Percentiles rank a stretch among this genome's conserved stretches.
Evolutionary conservation across 495 filamentous ascomycete species (phyloP).

Genomic region (Aspergillus taichungensis): DNA sequence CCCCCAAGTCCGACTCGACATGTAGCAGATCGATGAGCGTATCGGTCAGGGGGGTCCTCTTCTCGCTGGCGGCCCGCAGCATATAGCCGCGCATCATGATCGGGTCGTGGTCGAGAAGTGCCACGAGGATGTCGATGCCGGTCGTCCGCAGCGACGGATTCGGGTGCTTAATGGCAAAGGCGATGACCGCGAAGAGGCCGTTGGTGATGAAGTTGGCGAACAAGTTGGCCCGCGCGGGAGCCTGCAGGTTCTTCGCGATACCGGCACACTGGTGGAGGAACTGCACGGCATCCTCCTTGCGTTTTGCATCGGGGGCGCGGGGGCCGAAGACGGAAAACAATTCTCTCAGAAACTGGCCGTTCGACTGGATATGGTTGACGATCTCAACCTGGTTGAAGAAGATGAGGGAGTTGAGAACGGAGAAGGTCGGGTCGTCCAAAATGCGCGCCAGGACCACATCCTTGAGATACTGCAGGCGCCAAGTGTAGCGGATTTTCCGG

Average conservation of each 20-base stretch:
- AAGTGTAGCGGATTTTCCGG: constrained; percentile 91
- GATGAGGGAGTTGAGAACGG: constrained; percentile 93
- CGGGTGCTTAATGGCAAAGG: constrained; percentile 75
- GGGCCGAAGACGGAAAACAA: constrained; percentile 82
- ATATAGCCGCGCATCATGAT: constrained; percentile 88
- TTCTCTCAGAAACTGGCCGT: constrained; percentile 68
- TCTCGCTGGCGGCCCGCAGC: constrained; percentile 81
- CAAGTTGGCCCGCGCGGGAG: constrained; percentile 63
- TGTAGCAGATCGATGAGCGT: constrained; percentile 89
- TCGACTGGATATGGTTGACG: constrained; percentile 80
- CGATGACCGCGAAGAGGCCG: constrained; percentile 83
- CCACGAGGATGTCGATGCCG: constrained; percentile 87
- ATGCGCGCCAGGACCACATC: constrained; percentile 95
- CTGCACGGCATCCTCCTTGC: constrained; percentile 87
- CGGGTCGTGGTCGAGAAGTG: constrained; percentile 92
- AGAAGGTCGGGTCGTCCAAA: constrained; percentile 94
- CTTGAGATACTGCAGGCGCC: constrained; percentile 94
- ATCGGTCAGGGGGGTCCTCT: constrained; percentile 79
- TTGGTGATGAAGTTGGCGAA: constrained; percentile 85
- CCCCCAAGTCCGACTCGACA: constrained; percentile 83
- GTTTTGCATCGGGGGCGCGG: constrained; percentile 50
- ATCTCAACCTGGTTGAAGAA: constrained; percentile 99
- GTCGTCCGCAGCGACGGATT: constrained; percentile 83
- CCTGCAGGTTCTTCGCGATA: constrained; percentile 90
- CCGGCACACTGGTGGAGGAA: constrained; percentile 96